These are phyloP conservation scores for Yamadazyma taylorii DNA, from an alignment of 1,139 yeast genomes.

Conservation along the genomic window DNA sequence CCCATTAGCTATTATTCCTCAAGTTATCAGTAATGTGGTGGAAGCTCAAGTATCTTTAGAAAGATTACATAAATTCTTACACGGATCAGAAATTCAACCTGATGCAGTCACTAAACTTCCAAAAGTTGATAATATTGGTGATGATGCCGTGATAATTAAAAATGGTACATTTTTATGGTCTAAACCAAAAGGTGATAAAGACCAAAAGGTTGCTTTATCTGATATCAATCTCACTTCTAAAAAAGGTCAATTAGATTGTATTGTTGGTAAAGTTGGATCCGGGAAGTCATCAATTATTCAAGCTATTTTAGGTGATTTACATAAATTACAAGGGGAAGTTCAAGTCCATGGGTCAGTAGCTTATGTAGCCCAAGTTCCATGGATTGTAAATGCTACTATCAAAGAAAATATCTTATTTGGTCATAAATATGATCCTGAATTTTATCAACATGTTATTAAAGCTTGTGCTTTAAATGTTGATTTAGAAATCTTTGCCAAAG, in stretches of 20 bases:
- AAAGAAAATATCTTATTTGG: conserved; percentile 91
- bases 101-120: conserved; percentile 71
- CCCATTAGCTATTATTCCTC: conserved; percentile 93
- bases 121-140: conserved; percentile 54
- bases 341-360: conserved; percentile 78
- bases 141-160: conserved; percentile 64
- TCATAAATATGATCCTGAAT: conserved; percentile 74
- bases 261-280: conserved; percentile 90
- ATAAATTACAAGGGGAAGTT: conserved; percentile 75
- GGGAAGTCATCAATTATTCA: conserved; percentile 91
- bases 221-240: conserved; percentile 67
- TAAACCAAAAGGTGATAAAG: conserved; percentile 55
- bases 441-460: conserved; percentile 73
- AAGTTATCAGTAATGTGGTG: conserved; percentile 79
- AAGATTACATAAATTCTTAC: conserved; percentile 73
- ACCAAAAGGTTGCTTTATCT: conserved; percentile 71
- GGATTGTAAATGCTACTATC: conserved; percentile 95
- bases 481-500: conserved; percentile 75
- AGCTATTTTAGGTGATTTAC: conserved; percentile 81
- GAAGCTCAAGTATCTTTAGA: conserved; percentile 88
- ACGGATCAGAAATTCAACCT: conserved; percentile 75
- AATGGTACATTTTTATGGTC: conserved; percentile 91
- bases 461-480: conserved; percentile 92
- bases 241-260: conserved; percentile 82
- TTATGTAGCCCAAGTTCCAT: conserved; percentile 85